phyloP scores from a whole-genome alignment of 1,139 yeast species.

The Scheffersomyces insectosa region DNA sequence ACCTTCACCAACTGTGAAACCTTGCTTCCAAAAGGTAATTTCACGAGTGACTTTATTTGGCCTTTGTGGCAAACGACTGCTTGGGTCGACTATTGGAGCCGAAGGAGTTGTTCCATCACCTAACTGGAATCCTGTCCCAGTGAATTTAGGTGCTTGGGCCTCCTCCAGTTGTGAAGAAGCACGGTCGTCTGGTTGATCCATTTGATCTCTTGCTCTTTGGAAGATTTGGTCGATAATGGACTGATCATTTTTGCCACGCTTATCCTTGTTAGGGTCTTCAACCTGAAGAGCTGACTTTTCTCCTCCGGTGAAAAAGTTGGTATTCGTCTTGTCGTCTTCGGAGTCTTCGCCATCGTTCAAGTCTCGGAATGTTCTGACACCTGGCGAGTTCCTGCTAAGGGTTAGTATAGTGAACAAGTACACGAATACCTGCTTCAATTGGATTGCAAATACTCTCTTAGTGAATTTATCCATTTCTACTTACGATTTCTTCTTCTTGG shows the following conservation, averaged over 20 bases:
- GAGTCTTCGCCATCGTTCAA: constrained; percentile 50
- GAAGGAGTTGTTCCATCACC: constrained; percentile 64
- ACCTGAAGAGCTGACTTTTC: constrained; percentile 93
- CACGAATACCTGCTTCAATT: too few species aligned
- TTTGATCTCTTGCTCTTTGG: constrained; percentile 46
- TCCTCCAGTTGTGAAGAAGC: constrained; percentile 31
- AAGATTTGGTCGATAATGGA: constrained; percentile 48
- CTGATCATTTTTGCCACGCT: constrained; percentile 37
- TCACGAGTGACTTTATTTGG: constrained; percentile 64
- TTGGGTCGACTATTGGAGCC: constrained; percentile 32
- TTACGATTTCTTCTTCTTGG: constrained; percentile 3
- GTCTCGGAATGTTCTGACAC: constrained; percentile 52
- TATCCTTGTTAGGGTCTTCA: constrained; percentile 71
- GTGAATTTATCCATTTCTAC: neutral
- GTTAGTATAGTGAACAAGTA: constrained; percentile 3
- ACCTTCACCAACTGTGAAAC: constrained; percentile 94
- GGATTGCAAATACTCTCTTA: too few species aligned
- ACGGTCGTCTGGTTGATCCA: constrained; percentile 45
- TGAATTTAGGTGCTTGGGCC: constrained; percentile 31
- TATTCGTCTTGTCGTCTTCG: constrained; percentile 65
- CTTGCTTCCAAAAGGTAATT: constrained; percentile 94
- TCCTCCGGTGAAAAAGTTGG: constrained; percentile 90
- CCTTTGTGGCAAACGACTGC: constrained; percentile 27
- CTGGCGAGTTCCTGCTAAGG: constrained; percentile 14
- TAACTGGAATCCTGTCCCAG: constrained; percentile 79